Evolutionary conservation across 2,329 filamentous ascomycete species (phyloP).

Genomic region (Aureobasidium sp.): DNA sequence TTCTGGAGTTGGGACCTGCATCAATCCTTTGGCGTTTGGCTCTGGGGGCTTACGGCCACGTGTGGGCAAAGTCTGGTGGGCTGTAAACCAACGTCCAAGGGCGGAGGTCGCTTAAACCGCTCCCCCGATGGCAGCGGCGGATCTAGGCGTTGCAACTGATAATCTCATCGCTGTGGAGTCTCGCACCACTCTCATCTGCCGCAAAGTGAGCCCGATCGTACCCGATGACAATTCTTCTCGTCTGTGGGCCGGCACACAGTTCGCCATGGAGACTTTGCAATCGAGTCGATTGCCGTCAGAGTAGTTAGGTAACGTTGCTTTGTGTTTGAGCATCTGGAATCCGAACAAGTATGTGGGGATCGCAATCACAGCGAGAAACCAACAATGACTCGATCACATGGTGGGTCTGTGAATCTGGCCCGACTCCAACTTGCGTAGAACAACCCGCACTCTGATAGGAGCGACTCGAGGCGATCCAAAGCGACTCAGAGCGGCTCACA

Average conservation of each 20-base stretch:
- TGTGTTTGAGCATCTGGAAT: not conserved
- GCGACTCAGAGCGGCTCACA: not conserved
- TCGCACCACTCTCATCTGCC: slow-evolving; percentile 8
- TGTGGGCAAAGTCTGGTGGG: not conserved
- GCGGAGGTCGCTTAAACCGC: not conserved
- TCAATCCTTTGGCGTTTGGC: slow-evolving; percentile 8
- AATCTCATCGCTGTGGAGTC: slow-evolving; percentile 6
- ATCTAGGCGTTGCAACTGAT: slow-evolving; percentile 12
- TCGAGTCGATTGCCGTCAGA: not conserved
- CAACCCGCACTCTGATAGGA: not conserved
- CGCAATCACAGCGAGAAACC: not conserved
- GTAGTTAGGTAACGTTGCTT: not conserved
- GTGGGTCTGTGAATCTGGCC: not conserved
- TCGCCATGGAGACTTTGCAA: not conserved
- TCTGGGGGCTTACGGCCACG: slow-evolving; percentile 3
- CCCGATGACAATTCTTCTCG: slow-evolving; percentile 6
- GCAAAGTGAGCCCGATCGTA: not conserved
- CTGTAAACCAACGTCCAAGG: not conserved
- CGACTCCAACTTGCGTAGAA: not conserved
- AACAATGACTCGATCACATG: not conserved
- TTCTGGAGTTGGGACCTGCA: slow-evolving; percentile 8
- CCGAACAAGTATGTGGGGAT: not conserved
- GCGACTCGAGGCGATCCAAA: not conserved
- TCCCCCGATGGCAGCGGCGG: slow-evolving; percentile 1
- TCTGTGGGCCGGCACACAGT: not conserved